Evolutionary conservation across 2,329 filamentous ascomycete genomes (phyloP), one percentile per base, ranked within the genome.

Genomic region (Fusarium graminum): DNA sequence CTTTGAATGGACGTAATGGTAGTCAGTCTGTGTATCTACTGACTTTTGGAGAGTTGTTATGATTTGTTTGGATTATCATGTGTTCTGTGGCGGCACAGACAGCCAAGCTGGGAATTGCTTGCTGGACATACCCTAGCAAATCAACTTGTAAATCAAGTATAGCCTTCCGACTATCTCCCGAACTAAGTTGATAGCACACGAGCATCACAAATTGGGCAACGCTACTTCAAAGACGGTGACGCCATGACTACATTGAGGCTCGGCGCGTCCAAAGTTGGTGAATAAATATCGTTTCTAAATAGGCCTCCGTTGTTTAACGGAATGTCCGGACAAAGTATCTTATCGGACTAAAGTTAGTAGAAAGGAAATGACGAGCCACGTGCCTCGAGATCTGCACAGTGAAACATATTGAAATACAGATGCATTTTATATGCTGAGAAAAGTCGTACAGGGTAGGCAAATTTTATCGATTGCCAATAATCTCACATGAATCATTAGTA

Each of bases 161-260:
- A 14, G n/a, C 17, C 38, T 22, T 42, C 41, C 10, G 8, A 26
- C 29, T 25, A 32, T 30, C 11, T 17, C n/a, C 45, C 16, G 17
- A 47, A 11, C 22, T 22, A 34, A 46, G 29, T 34, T 52, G 26
- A 40, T 32, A 28, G 28, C 10, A 34, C 16, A 11, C 34, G 26
- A n/a, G 30, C 19, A 14, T n/a, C 41, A 49, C 26, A 41, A 45
- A 58, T 53, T 19, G 36, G 47, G 41, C 34, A 39, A 55, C 25
- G 34, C 34, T 36, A 36, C 36, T 36, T 16, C 19, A 22, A 14
- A 46, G 32, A 52, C 45, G 39, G 43, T 54, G 52, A 61, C 49
- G 54, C 52, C 29, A 56, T 59, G 53, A 52, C 55, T 68, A 44
- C 34, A 65, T 65, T 36, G 38, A 59, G 65, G 39, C 62, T 53